Conservation (phyloP, 345 rosid genomes). For the Trapa bicornis region DNA sequence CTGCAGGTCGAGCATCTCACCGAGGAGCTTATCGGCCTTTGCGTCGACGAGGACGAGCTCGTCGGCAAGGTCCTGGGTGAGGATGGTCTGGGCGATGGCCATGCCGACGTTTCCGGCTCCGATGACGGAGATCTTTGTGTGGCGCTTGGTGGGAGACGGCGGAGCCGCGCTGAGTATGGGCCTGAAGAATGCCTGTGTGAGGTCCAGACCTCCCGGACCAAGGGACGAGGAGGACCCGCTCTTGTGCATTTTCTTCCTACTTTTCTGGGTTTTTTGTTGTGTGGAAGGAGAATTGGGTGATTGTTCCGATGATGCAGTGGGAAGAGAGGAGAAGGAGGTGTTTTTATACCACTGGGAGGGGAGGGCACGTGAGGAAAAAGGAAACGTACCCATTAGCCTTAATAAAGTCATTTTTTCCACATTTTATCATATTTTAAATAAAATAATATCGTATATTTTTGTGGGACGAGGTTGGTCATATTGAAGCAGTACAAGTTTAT, state of each 20-base stretch:
- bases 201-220: constrained; percentile 63
- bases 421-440: too few relatives aligned
- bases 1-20: constrained; percentile 99
- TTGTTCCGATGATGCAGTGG: too few relatives aligned
- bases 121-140: constrained; percentile 66
- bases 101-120: constrained; percentile 94
- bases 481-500: too few relatives aligned
- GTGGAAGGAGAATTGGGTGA: too few relatives aligned
- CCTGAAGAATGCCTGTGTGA: constrained; percentile 55
- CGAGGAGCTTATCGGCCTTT: constrained; percentile 58
- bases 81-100: constrained; percentile 98
- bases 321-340: too few relatives aligned
- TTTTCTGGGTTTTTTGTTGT: too few relatives aligned
- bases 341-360: too few relatives aligned
- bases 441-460: too few relatives aligned
- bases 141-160: constrained; percentile 49
- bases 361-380: too few relatives aligned
- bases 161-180: constrained; percentile 45
- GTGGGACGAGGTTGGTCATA: too few relatives aligned
- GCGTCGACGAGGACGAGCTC: constrained; percentile 71
- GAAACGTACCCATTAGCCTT: too few relatives aligned
- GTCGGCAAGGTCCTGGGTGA: constrained; percentile 73
- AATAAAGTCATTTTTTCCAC: too few relatives aligned
- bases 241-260: constrained; percentile 31
- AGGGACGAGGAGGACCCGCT: constrained; percentile 35